Percentiles rank a stretch among this genome's conserved stretches.
These are phyloP conservation scores for Lolium perenne DNA, from an alignment of 176 grass and related monocot species.

Conservation along the genomic window DNA sequence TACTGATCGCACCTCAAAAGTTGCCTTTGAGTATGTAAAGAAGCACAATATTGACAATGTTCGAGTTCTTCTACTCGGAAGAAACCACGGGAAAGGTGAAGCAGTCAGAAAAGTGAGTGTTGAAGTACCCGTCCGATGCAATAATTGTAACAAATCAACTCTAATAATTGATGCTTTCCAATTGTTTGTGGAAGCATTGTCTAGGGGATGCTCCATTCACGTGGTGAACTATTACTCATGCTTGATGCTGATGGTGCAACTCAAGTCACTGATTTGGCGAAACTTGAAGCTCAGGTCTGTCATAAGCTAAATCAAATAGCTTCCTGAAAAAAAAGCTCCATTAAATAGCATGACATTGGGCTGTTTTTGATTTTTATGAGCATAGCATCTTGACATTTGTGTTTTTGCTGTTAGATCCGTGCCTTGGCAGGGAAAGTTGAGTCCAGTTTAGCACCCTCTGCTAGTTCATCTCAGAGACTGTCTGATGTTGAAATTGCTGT, in stretches of 20 bases:
- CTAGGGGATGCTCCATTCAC: constrained; percentile 97
- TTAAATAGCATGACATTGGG: neutral
- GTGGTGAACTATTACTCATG: constrained; percentile 90
- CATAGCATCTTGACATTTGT: neutral
- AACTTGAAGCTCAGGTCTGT: constrained; percentile 87
- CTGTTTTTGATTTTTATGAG: neutral
- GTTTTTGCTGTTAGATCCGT: constrained; percentile 50
- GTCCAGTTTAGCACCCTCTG: constrained; percentile 25
- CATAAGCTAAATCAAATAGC: constrained; percentile 24
- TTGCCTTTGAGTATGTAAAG: constrained; percentile 74
- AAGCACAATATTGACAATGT: constrained; percentile 86
- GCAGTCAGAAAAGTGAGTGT: constrained; percentile 91
- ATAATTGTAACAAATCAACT: constrained; percentile 23
- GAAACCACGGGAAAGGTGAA: constrained; percentile 99
- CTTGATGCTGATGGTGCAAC: constrained; percentile 98
- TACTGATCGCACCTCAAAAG: constrained; percentile 79
- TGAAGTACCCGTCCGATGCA: neutral
- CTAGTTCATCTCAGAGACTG: constrained; percentile 51
- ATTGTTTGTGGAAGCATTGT: constrained; percentile 64
- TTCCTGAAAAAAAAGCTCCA: neutral
- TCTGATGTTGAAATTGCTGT: constrained; percentile 79
- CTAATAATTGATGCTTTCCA: constrained; percentile 54
- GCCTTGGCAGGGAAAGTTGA: constrained; percentile 58
- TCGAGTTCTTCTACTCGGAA: constrained; percentile 89
- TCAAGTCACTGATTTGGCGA: constrained; percentile 92